phyloP scores from a whole-genome alignment of 225 moss, liverwort and hornwort species.

The Bryoerythrophyllum caledonicum region DNA sequence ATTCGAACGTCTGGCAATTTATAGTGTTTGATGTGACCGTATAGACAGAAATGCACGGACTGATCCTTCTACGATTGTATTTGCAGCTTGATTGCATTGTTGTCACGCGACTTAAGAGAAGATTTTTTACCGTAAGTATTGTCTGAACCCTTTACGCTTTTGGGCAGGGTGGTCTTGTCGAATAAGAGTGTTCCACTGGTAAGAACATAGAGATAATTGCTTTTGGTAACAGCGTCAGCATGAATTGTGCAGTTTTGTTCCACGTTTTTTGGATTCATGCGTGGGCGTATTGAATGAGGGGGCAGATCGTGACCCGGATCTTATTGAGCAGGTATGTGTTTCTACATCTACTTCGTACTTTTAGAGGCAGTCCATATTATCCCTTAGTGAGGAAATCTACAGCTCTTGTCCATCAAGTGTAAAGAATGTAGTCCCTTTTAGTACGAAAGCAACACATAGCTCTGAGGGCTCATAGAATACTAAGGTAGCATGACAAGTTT shows the following conservation, averaged over 20 bases:
- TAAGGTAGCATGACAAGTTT: no score
- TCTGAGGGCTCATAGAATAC: no score
- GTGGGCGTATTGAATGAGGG: slow-evolving; percentile 66
- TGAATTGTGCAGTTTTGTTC: slow-evolving; percentile 60
- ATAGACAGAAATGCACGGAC: background rate
- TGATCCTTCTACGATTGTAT: slow-evolving; percentile 26
- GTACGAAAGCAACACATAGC: background rate
- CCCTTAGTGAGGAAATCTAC: background rate
- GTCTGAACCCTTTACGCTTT: slow-evolving; percentile 14
- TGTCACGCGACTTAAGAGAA: slow-evolving; percentile 85
- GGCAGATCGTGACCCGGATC: slow-evolving; percentile 85
- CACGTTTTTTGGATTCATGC: slow-evolving; percentile 70
- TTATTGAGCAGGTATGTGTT: slow-evolving; percentile 81
- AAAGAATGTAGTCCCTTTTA: background rate
- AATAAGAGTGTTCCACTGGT: background rate
- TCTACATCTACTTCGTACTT: background rate
- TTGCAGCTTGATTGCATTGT: slow-evolving; percentile 84
- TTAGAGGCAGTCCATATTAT: background rate
- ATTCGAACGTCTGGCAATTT: background rate
- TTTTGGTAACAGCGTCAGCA: background rate
- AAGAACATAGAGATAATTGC: background rate
- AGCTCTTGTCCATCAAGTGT: background rate
- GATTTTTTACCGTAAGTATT: slow-evolving; percentile 86
- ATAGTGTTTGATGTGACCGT: background rate
- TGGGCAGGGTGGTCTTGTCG: background rate